Evolutionary conservation across 768 basidiomycete species (phyloP).

Genomic region (Imleria badia): DNA sequence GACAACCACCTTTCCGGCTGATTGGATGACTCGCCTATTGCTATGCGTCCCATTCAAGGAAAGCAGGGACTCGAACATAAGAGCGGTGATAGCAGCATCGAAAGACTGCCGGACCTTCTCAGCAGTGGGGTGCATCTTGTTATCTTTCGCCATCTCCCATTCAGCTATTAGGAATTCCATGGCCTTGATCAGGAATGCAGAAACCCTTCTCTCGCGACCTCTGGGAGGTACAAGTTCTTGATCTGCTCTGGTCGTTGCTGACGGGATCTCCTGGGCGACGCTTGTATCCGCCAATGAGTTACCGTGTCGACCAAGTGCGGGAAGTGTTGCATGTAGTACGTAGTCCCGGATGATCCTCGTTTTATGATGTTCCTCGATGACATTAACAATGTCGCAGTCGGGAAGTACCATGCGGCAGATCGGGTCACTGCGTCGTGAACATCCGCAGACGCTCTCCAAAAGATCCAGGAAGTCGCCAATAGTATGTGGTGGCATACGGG

Average conservation of each 20-base stretch:
- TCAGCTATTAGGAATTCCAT: constrained; percentile 51
- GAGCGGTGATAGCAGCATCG: constrained; percentile 64
- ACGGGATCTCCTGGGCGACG: constrained; percentile 1
- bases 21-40: constrained; percentile 62
- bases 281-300: constrained; percentile 1
- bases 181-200: constrained; percentile 59
- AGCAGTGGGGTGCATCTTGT: constrained; percentile 43
- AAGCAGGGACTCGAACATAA: constrained; percentile 70
- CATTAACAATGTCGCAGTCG: constrained; percentile 61
- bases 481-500: constrained; percentile 51
- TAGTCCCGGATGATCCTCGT: constrained; percentile 67
- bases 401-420: constrained; percentile 60
- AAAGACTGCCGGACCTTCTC: constrained; percentile 66
- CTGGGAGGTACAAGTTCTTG: constrained; percentile 46
- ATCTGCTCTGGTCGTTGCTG: constrained; percentile 9
- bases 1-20: constrained; percentile 54
- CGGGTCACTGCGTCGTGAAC: constrained; percentile 46
- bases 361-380: constrained; percentile 56
- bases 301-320: constrained; percentile 32
- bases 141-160: constrained; percentile 45
- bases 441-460: constrained; percentile 62
- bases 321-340: constrained; percentile 63
- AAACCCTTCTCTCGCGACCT: constrained; percentile 61
- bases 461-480: constrained; percentile 62
- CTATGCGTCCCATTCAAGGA: constrained; percentile 60